Percentiles rank a stretch among this genome's conserved stretches.
phyloP scores from a whole-genome alignment of 2,329 filamentous ascomycete genomes.

The Elsinoe fawcettii region DNA sequence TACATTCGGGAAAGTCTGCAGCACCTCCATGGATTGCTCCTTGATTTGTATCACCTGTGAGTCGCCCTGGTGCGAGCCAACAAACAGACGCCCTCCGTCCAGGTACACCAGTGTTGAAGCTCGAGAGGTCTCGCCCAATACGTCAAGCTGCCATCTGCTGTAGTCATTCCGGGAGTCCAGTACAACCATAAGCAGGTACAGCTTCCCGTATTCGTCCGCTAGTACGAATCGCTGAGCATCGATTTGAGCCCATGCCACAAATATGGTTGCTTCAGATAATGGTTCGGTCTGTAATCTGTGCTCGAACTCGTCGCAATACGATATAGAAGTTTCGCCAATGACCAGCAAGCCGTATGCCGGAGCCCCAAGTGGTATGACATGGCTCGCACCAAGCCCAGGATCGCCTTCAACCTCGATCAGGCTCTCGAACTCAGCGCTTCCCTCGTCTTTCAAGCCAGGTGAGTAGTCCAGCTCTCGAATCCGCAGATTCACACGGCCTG shows the following conservation, averaged over 20 bases:
- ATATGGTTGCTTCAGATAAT: constrained; percentile 69
- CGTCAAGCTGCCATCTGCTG: constrained; percentile 61
- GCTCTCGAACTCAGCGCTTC: constrained; percentile 47
- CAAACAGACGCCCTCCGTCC: constrained; percentile 63
- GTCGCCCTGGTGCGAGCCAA: constrained; percentile 89
- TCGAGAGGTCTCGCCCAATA: constrained; percentile 62
- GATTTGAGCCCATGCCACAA: constrained; percentile 83
- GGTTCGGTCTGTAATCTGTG: constrained; percentile 57
- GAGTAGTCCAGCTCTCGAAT: constrained; percentile 49
- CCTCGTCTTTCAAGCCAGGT: constrained; percentile 39
- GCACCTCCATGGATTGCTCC: constrained; percentile 54
- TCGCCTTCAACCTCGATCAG: constrained; percentile 44
- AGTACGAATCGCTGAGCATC: constrained; percentile 78
- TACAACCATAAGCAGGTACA: constrained; percentile 77
- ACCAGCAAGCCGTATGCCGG: constrained; percentile 46
- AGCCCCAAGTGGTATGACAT: constrained; percentile 53
- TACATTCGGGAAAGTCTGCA: constrained; percentile 76
- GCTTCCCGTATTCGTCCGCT: constrained; percentile 79
- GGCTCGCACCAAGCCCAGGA: constrained; percentile 52
- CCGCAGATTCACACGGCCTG: constrained; percentile 48
- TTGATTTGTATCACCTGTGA: constrained; percentile 68
- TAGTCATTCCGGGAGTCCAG: constrained; percentile 59
- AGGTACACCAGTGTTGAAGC: constrained; percentile 75
- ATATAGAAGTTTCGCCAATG: constrained; percentile 58
- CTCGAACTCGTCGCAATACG: constrained; percentile 70